A percentile compares a stretch with the other conserved stretches of the same genome.
phyloP scores from a whole-genome alignment of 768 basidiomycete genomes.

The Tylopilus sp. region DNA sequence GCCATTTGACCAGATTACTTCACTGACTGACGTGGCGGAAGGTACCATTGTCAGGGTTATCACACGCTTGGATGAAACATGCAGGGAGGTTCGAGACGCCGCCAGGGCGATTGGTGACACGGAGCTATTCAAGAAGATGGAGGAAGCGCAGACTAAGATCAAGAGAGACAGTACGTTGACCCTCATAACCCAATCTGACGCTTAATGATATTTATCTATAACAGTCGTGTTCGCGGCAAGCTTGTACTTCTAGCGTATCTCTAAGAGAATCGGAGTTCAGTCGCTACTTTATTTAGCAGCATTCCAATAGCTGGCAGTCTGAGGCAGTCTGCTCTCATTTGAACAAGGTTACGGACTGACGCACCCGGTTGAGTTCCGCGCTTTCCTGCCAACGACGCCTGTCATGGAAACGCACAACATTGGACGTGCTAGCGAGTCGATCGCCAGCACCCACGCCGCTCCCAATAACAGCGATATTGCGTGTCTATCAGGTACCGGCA shows the following conservation, averaged over 20 bases:
- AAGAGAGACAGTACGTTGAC: constrained; percentile 86
- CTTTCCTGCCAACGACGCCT: neutral
- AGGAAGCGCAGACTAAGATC: constrained; percentile 89
- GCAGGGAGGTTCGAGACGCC: constrained; percentile 94
- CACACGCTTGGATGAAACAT: constrained; percentile 94
- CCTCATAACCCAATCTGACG: neutral
- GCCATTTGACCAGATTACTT: constrained; percentile 95
- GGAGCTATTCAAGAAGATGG: constrained; percentile 97
- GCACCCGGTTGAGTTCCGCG: neutral
- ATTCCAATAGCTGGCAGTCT: constrained; percentile 18
- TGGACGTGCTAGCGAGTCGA: neutral
- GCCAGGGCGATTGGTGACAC: constrained; percentile 96
- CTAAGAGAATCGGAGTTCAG: neutral
- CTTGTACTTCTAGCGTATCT: constrained; percentile 64
- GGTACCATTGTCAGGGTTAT: constrained; percentile 97
- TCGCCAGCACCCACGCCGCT: neutral
- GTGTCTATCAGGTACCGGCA: constrained; percentile 9
- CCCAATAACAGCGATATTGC: neutral
- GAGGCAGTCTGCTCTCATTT: constrained; percentile 10
- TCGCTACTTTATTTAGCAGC: constrained; percentile 2
- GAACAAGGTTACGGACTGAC: constrained; percentile 6
- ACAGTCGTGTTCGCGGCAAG: constrained; percentile 85
- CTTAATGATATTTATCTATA: constrained; percentile 6
- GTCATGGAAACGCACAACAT: constrained; percentile 13
- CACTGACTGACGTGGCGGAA: constrained; percentile 91